phyloP scores from a whole-genome alignment of 306 rosid species.

The Trifolium repens region DNA sequence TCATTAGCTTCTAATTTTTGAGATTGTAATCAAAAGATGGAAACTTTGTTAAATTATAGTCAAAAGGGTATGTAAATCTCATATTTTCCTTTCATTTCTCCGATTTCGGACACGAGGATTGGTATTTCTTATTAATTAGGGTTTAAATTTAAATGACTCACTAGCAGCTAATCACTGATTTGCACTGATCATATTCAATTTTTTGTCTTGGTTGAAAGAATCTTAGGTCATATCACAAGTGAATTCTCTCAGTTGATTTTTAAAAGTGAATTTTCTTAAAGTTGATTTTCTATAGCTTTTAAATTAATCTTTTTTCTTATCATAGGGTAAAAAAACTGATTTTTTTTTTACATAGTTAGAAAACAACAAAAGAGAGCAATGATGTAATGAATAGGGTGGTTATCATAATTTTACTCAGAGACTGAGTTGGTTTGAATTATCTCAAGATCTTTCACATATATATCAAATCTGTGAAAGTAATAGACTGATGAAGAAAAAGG shows the following conservation, averaged over 20 bases:
- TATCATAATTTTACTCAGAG: conserved; percentile 40
- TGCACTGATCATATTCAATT: conserved; percentile 13
- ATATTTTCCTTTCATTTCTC: conserved; percentile 1
- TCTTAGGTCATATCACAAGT: conserved; percentile 76
- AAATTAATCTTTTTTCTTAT: not conserved
- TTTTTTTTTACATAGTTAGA: not conserved
- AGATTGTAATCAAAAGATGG: conserved; percentile 32
- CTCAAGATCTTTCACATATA: conserved; percentile 46
- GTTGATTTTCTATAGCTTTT: conserved; percentile 31
- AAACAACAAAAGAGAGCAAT: conserved; percentile 41
- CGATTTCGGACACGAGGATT: conserved; percentile 35
- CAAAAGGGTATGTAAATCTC: conserved; percentile 20
- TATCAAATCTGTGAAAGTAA: conserved; percentile 54
- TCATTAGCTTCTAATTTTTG: conserved; percentile 24
- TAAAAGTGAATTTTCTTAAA: conserved; percentile 34
- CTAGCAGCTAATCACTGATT: not conserved
- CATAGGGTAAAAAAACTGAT: no score
- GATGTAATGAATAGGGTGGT: conserved; percentile 52
- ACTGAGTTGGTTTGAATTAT: conserved; percentile 40
- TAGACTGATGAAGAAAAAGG: conserved; percentile 43
- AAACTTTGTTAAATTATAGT: conserved; percentile 6
- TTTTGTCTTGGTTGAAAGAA: conserved; percentile 52
- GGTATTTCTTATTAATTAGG: conserved; percentile 56
- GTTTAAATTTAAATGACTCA: conserved; percentile 44
- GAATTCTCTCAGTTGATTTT: conserved; percentile 43